Conservation (phyloP, 2,329 filamentous ascomycete genomes). For the Meredithiella fracta region DNA sequence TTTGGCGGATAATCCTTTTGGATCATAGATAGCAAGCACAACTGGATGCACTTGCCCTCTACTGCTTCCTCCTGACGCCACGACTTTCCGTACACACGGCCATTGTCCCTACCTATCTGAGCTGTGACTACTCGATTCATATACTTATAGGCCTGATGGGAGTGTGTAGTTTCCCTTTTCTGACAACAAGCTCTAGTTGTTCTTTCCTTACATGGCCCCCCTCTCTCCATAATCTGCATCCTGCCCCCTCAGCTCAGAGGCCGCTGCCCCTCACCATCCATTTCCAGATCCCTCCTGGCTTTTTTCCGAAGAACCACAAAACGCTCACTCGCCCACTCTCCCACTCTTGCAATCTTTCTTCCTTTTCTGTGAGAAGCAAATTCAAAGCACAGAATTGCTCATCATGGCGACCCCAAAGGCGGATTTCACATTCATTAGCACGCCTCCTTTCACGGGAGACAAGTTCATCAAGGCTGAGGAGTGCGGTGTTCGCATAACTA, state of each 20-base stretch:
- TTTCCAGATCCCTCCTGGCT: neutral
- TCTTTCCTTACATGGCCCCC: neutral
- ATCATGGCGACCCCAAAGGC: conserved; percentile 18
- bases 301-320: conserved; percentile 8
- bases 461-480: conserved; percentile 59
- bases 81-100: neutral
- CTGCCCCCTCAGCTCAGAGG: neutral
- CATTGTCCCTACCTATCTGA: neutral
- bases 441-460: conserved; percentile 26
- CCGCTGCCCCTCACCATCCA: neutral
- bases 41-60: neutral
- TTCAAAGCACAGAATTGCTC: conserved; percentile 7
- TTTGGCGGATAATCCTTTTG: too few species aligned
- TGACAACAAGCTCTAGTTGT: neutral
- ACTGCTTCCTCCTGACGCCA: neutral
- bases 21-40: neutral
- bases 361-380: conserved; percentile 1
- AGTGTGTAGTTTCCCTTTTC: neutral
- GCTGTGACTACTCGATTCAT: neutral
- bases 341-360: conserved; percentile 5
- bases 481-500: conserved; percentile 27
- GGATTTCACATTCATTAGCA: conserved; percentile 29
- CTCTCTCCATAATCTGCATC: neutral
- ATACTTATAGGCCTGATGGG: neutral
- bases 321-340: conserved; percentile 4